A percentile compares a stretch with the other conserved stretches of the same genome.
Evolutionary conservation across 1,284 basidiomycete species (phyloP).

Genomic region (Meira nashicola): DNA sequence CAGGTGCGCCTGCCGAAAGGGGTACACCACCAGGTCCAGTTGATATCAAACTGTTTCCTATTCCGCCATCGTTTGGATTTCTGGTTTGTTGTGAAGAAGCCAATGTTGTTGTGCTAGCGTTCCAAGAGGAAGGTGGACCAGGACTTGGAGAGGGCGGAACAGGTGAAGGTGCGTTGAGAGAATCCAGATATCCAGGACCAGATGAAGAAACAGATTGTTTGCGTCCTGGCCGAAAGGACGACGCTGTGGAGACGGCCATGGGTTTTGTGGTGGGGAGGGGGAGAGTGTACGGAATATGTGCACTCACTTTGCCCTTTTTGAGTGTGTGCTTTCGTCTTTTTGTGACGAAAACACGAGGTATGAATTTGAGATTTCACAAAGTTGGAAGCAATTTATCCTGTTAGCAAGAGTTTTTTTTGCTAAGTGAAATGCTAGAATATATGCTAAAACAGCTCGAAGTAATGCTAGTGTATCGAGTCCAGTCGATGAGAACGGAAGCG

Average conservation of each 20-base stretch:
- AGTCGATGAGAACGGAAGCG: too few relatives aligned
- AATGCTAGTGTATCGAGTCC: too few relatives aligned
- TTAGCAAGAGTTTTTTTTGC: too few relatives aligned
- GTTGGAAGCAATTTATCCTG: too few relatives aligned
- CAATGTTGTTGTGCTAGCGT: too few relatives aligned
- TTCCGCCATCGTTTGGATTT: conserved; percentile 31
- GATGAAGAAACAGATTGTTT: conserved; percentile 5
- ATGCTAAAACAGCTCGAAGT: too few relatives aligned
- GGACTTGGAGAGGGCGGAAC: background rate
- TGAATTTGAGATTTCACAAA: too few relatives aligned
- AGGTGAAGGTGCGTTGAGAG: background rate
- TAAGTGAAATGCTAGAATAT: too few relatives aligned
- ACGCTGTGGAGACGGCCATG: conserved; percentile 12
- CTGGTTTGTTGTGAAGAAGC: background rate
- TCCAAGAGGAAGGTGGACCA: background rate
- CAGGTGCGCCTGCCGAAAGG: conserved; percentile 36
- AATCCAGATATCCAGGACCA: conserved; percentile 1
- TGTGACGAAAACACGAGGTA: too few relatives aligned
- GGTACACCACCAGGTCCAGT: conserved; percentile 32
- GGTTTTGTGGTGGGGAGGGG: background rate
- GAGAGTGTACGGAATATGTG: background rate
- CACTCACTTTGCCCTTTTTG: too few relatives aligned
- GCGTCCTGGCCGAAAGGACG: conserved; percentile 10
- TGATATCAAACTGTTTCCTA: conserved; percentile 27
- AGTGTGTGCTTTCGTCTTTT: too few relatives aligned